These are phyloP conservation scores for Strigomonas culicis DNA, from an alignment of 208 protist genomes.

Conservation along the genomic window DNA sequence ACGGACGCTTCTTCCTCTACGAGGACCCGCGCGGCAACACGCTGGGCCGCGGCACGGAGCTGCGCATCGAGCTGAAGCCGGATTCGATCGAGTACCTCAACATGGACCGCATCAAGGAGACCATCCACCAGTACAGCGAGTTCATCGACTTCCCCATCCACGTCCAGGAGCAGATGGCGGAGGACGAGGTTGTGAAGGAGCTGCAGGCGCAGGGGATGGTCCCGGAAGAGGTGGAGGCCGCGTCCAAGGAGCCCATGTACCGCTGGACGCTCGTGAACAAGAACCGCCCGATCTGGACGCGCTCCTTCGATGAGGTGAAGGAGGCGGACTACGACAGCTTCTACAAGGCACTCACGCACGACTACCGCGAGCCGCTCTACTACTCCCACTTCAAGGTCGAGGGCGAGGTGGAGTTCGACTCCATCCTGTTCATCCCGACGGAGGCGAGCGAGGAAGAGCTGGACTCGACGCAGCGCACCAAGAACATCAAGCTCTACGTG, in stretches of 20 bases:
- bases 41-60: constrained; percentile 96
- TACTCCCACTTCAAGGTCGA: constrained; percentile 96
- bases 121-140: constrained; percentile 98
- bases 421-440: constrained; percentile 96
- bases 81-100: constrained; percentile 97
- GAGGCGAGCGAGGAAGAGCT: constrained; percentile 26
- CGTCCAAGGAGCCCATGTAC: constrained; percentile 47
- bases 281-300: constrained; percentile 98
- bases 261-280: constrained; percentile 98
- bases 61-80: constrained; percentile 96
- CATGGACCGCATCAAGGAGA: constrained; percentile 81
- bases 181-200: constrained; percentile 73
- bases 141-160: constrained; percentile 99
- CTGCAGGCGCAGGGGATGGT: constrained; percentile 19
- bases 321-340: constrained; percentile 99
- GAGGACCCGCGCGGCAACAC: constrained; percentile 94
- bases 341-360: constrained; percentile 97
- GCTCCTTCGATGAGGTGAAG: constrained; percentile 94
- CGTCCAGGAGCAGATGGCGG: constrained; percentile 66
- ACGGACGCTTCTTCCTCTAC: constrained; percentile 93
- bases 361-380: constrained; percentile 90
- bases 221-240: constrained; percentile 74
- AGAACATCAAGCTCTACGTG: constrained; percentile 94
- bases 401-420: constrained; percentile 95
- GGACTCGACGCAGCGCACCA: constrained; percentile 67